Evolutionary conservation across 345 rosid species (phyloP), one percentile per base, ranked within the genome.

Genomic region (Salix koriyanagi): DNA sequence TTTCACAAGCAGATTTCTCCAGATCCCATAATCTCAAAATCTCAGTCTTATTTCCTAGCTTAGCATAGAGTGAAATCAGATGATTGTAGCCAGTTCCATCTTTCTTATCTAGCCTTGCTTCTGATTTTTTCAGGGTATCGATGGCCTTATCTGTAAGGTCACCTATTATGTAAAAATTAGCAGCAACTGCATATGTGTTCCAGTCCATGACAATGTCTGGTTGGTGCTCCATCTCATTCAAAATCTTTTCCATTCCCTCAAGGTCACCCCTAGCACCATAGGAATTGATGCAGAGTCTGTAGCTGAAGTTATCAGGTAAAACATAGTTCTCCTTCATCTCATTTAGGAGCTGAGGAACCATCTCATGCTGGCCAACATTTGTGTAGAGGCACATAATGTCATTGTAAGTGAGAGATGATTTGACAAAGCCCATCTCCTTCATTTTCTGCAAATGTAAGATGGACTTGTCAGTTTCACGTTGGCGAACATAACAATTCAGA

Each of bases 331-430:
- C 80, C 86, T 88, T 89, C 99, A 95, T 95, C 84, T 93, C 97
- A 50, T 74, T 74, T 65, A 95, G 79, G 72, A 93, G 83, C 9
- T 52, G 28, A 0, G 92, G 90, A 39, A 95, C 92, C 72, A 90
- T 91, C 36, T 93, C 91, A 16, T 85, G 80, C 81, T 86, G 89
- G 14, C 86, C 85, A 0, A 77, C 67, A 44, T 90, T 90, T 1
- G 92, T 81, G 84, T 91, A 95, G 15, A 91, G 90, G 69, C 94
- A 89, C 97, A 95, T 91, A 50, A 95, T 88, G 84, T 89, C 86
- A 79, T 95, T 95, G 82, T 89, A 91, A 23, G 85, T 77, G 75
- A 91, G 88, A 75, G 97, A 50, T 0, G 86, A 71, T 19, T 89
- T 84, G 25, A 78, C 88, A 9, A 87, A 83, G 46, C 94, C 96